phyloP scores from a whole-genome alignment of 2,329 filamentous ascomycete genomes.

The Calonectria hawksworthii region DNA sequence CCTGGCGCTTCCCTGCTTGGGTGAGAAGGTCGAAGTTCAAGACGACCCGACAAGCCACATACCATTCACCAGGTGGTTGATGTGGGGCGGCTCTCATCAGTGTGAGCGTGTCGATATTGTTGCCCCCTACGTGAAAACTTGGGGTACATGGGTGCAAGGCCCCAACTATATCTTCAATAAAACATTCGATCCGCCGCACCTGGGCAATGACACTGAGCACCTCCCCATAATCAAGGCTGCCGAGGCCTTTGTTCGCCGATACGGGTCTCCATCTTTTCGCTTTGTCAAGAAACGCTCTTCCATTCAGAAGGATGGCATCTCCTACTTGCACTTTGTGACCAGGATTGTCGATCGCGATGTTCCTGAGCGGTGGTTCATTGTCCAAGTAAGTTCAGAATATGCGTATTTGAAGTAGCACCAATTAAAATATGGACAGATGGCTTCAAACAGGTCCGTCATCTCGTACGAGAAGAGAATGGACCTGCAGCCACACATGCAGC shows the following conservation, averaged over 20 bases:
- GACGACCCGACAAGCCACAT: no score
- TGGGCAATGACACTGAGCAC: not conserved
- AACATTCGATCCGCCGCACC: not conserved
- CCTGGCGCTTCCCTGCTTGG: no score
- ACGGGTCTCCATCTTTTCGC: not conserved
- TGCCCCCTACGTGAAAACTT: not conserved
- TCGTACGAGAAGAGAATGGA: not conserved
- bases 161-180: not conserved
- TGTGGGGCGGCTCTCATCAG: no score
- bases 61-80: no score
- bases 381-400: not conserved
- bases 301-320: not conserved
- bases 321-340: not conserved
- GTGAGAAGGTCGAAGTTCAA: no score
- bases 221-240: not conserved
- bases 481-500: not conserved
- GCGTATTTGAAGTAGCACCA: no score
- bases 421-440: not conserved
- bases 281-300: not conserved
- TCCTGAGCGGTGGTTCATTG: not conserved
- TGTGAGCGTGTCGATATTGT: not conserved
- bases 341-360: not conserved
- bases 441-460: not conserved
- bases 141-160: not conserved
- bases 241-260: not conserved